These are phyloP conservation scores for Mucor circinelloides DNA, from an alignment of 371 early-diverging fungal genomes.

Conservation along the genomic window DNA sequence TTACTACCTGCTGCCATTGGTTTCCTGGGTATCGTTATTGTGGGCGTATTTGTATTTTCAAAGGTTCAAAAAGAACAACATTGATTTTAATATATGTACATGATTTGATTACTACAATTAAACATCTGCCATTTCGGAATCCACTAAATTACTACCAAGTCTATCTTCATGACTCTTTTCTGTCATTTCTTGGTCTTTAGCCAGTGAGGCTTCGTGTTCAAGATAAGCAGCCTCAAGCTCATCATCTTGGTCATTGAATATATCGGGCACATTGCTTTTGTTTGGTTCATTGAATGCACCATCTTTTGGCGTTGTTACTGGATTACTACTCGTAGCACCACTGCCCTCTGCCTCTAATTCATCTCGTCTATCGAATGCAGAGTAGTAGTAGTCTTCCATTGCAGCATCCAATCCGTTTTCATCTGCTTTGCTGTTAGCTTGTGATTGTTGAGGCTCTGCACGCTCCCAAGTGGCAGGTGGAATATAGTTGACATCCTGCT, in stretches of 20 bases:
- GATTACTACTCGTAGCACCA: neutral
- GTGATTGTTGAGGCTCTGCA: neutral
- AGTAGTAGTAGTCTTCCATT: neutral
- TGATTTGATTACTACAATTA: neutral
- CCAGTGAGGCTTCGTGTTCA: neutral
- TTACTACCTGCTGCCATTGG: conserved; percentile 50
- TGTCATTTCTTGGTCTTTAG: neutral
- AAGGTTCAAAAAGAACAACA: neutral
- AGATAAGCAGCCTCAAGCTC: neutral
- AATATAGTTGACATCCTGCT: conserved; percentile 4
- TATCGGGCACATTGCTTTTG: neutral
- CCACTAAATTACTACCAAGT: neutral
- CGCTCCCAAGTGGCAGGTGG: neutral
- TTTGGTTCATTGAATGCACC: neutral
- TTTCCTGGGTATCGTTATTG: conserved; percentile 44
- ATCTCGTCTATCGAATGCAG: conserved; percentile 4
- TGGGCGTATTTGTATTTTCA: conserved; percentile 49
- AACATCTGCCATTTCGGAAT: neutral
- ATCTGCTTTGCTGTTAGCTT: neutral
- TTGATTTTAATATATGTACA: neutral
- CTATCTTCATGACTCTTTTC: too few species aligned
- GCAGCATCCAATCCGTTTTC: neutral
- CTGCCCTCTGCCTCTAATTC: neutral
- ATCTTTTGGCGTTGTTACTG: neutral
- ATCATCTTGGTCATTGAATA: neutral